A percentile compares a stretch with the other conserved stretches of the same genome.
Conservation (phyloP, 2,329 filamentous ascomycete genomes). For the Botryotinia convoluta region DNA sequence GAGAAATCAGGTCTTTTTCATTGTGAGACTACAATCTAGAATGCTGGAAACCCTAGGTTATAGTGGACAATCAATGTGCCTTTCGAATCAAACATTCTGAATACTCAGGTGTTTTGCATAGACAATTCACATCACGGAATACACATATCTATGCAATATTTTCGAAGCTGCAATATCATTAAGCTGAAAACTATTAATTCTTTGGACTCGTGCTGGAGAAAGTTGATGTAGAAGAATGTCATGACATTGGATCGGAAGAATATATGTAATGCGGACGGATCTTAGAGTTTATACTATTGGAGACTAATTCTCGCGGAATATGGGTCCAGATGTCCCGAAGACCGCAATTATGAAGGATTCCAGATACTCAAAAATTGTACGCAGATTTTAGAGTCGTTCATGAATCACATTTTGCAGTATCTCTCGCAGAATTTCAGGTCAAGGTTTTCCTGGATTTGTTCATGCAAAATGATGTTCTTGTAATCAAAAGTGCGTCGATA, state of each 20-base stretch:
- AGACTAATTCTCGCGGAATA: neutral
- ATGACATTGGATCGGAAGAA: neutral
- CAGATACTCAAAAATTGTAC: neutral
- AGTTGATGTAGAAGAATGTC: neutral
- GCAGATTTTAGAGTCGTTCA: neutral
- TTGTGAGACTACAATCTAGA: too few relatives aligned
- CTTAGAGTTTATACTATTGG: neutral
- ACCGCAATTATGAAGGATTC: neutral
- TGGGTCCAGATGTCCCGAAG: neutral
- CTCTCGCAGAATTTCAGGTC: fast-evolving
- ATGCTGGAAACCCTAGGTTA: too few relatives aligned
- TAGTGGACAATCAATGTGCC: too few relatives aligned
- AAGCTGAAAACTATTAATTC: too few relatives aligned
- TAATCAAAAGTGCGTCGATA: neutral
- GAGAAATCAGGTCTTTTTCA: fast-evolving
- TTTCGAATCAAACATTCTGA: too few relatives aligned
- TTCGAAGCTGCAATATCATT: too few relatives aligned
- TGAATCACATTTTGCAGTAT: neutral
- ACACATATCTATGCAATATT: fast-evolving
- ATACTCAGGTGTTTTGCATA: too few relatives aligned
- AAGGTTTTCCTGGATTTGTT: neutral
- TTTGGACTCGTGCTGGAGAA: neutral
- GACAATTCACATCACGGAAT: too few relatives aligned
- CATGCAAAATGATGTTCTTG: neutral
- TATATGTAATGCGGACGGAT: too few relatives aligned